These are phyloP conservation scores for Hymenoscyphus fructigenus DNA, from an alignment of 2,329 filamentous ascomycete species.

Conservation along the genomic window DNA sequence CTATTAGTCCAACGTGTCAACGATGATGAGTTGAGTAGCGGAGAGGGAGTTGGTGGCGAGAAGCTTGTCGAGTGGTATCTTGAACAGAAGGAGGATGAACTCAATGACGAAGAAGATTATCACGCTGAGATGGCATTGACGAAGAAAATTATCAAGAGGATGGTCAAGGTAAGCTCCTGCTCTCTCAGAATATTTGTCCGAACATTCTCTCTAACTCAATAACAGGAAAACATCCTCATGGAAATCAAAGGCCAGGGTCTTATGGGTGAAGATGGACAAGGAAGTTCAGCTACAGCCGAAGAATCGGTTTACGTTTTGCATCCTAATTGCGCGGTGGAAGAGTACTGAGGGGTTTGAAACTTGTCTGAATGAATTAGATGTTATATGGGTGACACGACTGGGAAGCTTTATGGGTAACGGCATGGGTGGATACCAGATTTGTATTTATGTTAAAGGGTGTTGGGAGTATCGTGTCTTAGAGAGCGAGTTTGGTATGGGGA, in stretches of 20 bases:
- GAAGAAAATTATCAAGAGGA: constrained; percentile 86
- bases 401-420: neutral
- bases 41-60: constrained; percentile 83
- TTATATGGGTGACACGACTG: constrained; percentile 13
- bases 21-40: constrained; percentile 72
- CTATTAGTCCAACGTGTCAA: constrained; percentile 78
- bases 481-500: neutral
- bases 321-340: constrained; percentile 85
- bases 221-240: constrained; percentile 83
- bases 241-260: constrained; percentile 67
- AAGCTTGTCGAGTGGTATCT: constrained; percentile 86
- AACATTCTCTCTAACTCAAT: constrained; percentile 52
- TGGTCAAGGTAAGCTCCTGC: constrained; percentile 72
- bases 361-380: constrained; percentile 7
- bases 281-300: constrained; percentile 43
- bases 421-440: constrained; percentile 16
- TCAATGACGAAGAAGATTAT: constrained; percentile 79
- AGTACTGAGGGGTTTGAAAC: constrained; percentile 25
- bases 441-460: constrained; percentile 13
- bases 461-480: constrained; percentile 3
- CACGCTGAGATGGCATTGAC: constrained; percentile 71
- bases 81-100: constrained; percentile 82
- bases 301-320: constrained; percentile 82
- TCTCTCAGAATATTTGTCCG: neutral
- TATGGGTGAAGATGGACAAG: constrained; percentile 47